Evolutionary conservation across 495 filamentous ascomycete species (phyloP), one percentile per base, ranked within the genome.

Genomic region (Pseudomonodictys pantanalensis): DNA sequence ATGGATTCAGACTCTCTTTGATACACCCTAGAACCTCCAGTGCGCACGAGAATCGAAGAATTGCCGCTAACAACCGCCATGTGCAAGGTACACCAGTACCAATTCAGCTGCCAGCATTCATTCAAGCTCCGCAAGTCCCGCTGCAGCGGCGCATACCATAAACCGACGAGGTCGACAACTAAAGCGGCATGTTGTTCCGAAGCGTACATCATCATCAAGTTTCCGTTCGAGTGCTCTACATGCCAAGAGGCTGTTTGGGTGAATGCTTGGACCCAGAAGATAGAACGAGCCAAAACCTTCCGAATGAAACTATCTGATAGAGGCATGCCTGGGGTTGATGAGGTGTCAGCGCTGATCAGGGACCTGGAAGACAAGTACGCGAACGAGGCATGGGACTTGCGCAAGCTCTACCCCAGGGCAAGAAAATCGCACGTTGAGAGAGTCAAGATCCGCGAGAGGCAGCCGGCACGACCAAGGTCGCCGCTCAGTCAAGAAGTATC

Each of bases 41-140:
- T n/a, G n/a, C n/a, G n/a, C n/a, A n/a, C n/a, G n/a, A n/a, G n/a
- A n/a, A n/a, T n/a, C n/a, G n/a, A n/a, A n/a, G n/a, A n/a, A n/a
- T n/a, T n/a, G n/a, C n/a, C 41, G 41, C 41, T 10, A 11, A 18
- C 49, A 18, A 9, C 50, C 26, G 45, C 11, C 0, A 66, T 62
- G 63, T 66, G 63, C 58, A 66, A 66, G 24, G 45, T 66, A 15
- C 17, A 49, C 3, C 38, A 33, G 20, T 48, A 41, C 25, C 17
- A 25, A 8, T 60, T 56, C 26, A 24, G 24, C 1, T 65, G 62
- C 30, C 23, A 38, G 6, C 62, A 65, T 46, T 22, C 25, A 1
- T 11, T 52, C 39, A 38, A 32, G 25, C 24, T 44, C 7, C 23
- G 51, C 1, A 38, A 33, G 12, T 65, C 57, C 1, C 41, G 46